Conservation (phyloP, 2,329 filamentous ascomycete genomes). For the Neofusicoccum sp. region DNA sequence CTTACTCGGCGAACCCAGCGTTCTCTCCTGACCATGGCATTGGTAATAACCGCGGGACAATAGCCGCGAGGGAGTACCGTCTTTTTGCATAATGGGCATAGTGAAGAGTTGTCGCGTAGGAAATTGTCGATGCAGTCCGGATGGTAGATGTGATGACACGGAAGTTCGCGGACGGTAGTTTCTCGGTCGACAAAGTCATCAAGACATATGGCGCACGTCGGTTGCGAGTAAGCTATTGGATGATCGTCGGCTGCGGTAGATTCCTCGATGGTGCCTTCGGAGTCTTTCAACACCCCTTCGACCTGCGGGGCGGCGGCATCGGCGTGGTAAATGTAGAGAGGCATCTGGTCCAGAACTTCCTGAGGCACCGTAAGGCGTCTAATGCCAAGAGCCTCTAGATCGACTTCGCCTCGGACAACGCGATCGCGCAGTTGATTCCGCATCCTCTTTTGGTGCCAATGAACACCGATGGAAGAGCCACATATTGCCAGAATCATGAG, state of each 20-base stretch:
- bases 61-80: constrained; percentile 72
- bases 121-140: constrained; percentile 89
- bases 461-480: constrained; percentile 71
- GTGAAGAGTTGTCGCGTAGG: constrained; percentile 73
- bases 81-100: constrained; percentile 90
- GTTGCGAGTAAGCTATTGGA: constrained; percentile 62
- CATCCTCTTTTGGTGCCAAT: constrained; percentile 72
- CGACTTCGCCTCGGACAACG: constrained; percentile 76
- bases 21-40: constrained; percentile 79
- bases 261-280: background rate
- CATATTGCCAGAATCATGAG: constrained; percentile 70
- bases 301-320: background rate
- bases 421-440: constrained; percentile 69
- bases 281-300: background rate
- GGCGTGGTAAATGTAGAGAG: constrained; percentile 69
- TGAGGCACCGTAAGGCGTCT: constrained; percentile 78
- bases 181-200: constrained; percentile 72
- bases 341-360: constrained; percentile 71
- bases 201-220: constrained; percentile 87
- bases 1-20: constrained; percentile 66
- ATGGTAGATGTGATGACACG: constrained; percentile 92
- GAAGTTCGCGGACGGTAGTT: constrained; percentile 79
- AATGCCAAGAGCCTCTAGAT: constrained; percentile 84
- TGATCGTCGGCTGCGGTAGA: background rate
- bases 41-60: constrained; percentile 56